Percentiles rank a stretch among this genome's conserved stretches.
These are phyloP conservation scores for Tolypocladium tropicale DNA, from an alignment of 2,329 filamentous ascomycete species.

Conservation along the genomic window DNA sequence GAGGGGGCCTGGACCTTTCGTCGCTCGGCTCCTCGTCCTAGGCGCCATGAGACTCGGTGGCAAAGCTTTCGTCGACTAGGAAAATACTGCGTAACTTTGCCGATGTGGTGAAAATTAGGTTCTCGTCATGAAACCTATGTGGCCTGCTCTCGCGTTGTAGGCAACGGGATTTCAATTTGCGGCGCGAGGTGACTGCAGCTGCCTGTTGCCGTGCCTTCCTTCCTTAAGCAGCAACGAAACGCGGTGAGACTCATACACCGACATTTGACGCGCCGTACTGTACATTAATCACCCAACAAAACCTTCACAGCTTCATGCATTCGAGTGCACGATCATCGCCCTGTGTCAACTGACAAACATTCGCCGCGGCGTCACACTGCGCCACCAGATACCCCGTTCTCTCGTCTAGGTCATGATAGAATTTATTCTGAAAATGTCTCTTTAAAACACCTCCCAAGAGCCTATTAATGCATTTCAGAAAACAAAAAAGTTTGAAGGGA, in stretches of 20 bases:
- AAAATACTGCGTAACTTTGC: too few relatives aligned
- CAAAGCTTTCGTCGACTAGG: too few relatives aligned
- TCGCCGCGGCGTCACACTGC: not conserved
- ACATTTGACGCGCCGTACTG: too few relatives aligned
- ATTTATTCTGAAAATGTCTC: not conserved
- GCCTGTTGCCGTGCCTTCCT: not conserved
- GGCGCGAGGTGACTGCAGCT: not conserved
- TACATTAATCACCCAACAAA: too few relatives aligned
- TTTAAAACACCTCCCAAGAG: not conserved
- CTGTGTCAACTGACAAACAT: not conserved
- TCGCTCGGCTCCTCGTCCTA: conserved; percentile 11
- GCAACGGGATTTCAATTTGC: not conserved
- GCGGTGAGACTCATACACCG: not conserved
- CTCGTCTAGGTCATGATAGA: not conserved
- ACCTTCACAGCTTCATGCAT: too few relatives aligned
- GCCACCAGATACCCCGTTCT: not conserved
- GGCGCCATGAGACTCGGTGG: conserved; percentile 15
- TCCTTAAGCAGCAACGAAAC: not conserved
- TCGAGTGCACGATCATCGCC: too few relatives aligned
- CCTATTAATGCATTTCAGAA: conserved; percentile 1
- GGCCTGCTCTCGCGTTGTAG: not conserved
- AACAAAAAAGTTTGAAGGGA: conserved; percentile 7
- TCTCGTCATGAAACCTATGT: too few relatives aligned
- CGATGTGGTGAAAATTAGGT: too few relatives aligned
- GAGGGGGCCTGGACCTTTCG: conserved; percentile 7